Evolutionary conservation across 2,329 filamentous ascomycete genomes (phyloP).

Genomic region (Verticillium nubilum): DNA sequence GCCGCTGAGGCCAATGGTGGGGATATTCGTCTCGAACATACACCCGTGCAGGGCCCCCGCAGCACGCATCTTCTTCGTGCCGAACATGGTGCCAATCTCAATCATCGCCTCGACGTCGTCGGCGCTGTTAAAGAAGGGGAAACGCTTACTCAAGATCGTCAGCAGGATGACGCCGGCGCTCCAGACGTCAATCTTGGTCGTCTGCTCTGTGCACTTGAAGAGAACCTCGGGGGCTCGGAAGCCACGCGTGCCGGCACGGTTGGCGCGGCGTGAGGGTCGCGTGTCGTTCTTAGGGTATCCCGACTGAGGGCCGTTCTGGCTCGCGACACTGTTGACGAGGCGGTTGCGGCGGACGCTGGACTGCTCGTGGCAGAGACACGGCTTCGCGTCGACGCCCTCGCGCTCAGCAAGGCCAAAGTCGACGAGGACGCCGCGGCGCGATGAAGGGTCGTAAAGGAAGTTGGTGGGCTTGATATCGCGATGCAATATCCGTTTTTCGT

Average conservation of each 20-base stretch:
- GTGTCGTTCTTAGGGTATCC: constrained; percentile 89
- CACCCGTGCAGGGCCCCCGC: constrained; percentile 82
- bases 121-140: constrained; percentile 98
- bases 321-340: constrained; percentile 53
- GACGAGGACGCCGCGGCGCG: constrained; percentile 84
- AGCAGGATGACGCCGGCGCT: constrained; percentile 93
- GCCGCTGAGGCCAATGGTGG: constrained; percentile 79
- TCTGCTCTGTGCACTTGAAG: constrained; percentile 95
- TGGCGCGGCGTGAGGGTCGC: constrained; percentile 81
- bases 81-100: constrained; percentile 94
- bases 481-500: constrained; percentile 80
- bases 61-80: constrained; percentile 74
- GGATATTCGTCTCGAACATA: constrained; percentile 87
- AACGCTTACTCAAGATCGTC: constrained; percentile 87
- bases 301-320: constrained; percentile 44
- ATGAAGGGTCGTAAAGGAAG: constrained; percentile 83
- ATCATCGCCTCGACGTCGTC: constrained; percentile 98
- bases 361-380: constrained; percentile 74
- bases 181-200: constrained; percentile 93
- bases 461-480: constrained; percentile 97
- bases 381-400: constrained; percentile 69
- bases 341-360: constrained; percentile 55
- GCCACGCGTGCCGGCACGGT: constrained; percentile 88
- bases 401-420: constrained; percentile 96
- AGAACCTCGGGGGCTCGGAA: constrained; percentile 96